Evolutionary conservation across 108 stramenopile species (phyloP), one percentile per base, ranked within the genome.

Genomic region (Mediolabrus comicus): DNA sequence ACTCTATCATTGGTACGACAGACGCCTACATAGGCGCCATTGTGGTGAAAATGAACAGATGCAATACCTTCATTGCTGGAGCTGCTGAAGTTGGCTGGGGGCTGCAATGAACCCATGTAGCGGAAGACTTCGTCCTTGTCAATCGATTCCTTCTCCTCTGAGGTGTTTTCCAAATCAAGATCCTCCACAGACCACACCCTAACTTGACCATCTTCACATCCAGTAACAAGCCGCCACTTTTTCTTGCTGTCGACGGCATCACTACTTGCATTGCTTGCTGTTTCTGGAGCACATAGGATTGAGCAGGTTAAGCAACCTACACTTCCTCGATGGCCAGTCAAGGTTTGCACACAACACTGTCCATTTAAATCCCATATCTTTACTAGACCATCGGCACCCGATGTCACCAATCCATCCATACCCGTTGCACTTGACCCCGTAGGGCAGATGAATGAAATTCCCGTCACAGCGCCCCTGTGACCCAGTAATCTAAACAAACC

Each of bases 321-420:
- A 94, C 87, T 77, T 94, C 95, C 28, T 76, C 96, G 72, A 77
- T 98, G 97, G 24, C 92, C 94, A 13, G 94, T 85, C 63, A 99
- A 84, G 29, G 99, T 99, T 67, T 99, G 97, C 16, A 92, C 77
- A 75, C 99, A 99, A 71, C 93, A 91, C 83, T 97, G 97, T 54
- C 84, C 91, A 60, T 87, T 83, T 72, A 98, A 72, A 85, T 99
- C 99, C 98, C 98, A 99, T 30, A 97, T 77, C 84, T 99, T 99
- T 51, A 98, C 86, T n/a, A 98, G 80, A 41, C 96, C 92, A 85
- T 99, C 99, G 52, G 95, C 75, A 65, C 92, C 90, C 19, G 90
- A 83, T 7, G 97, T 92, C 7, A 95, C 79, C 38, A 98, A 67
- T 10, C 74, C 72, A 73, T 92, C 89, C 27, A 85, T 52, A 17